These are phyloP conservation scores for Fraxinus xanthoxyloides DNA, from an alignment of 305 asterid genomes.

Conservation along the genomic window DNA sequence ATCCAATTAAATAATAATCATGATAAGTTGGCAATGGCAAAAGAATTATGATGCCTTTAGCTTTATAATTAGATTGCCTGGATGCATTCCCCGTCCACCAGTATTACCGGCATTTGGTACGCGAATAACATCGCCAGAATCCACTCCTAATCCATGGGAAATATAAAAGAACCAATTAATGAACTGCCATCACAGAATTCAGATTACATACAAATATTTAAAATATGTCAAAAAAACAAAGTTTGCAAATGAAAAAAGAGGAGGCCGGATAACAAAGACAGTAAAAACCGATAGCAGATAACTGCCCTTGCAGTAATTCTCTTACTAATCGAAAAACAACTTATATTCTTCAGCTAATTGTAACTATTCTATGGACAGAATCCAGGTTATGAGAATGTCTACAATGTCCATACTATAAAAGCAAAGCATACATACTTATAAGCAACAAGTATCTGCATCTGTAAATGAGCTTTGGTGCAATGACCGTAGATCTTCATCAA, in stretches of 20 bases:
- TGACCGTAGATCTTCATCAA: not conserved
- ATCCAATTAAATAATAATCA: conserved; percentile 16
- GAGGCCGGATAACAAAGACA: not conserved
- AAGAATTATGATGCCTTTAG: conserved; percentile 48
- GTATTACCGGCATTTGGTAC: conserved; percentile 83
- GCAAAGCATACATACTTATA: conserved; percentile 3
- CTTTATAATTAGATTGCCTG: conserved; percentile 68
- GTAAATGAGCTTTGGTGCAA: not conserved
- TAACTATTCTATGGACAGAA: not conserved
- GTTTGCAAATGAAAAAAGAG: not conserved
- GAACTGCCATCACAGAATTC: conserved; percentile 11
- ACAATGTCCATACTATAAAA: not conserved
- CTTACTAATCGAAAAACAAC: not conserved
- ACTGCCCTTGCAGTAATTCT: not conserved
- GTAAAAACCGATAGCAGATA: not conserved
- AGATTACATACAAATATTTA: not conserved
- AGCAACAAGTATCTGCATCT: not conserved
- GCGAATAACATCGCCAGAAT: conserved; percentile 70
- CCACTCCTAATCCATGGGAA: conserved; percentile 62
- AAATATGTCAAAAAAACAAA: not conserved
- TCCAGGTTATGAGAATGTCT: not conserved
- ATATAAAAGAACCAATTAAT: conserved; percentile 7
- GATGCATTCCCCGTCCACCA: conserved; percentile 59
- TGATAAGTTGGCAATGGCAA: conserved; percentile 2
- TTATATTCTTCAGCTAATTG: not conserved